Base-by-base conservation (phyloP, 2,329 filamentous ascomycete genomes). In the Thelonectria olida region DNA sequence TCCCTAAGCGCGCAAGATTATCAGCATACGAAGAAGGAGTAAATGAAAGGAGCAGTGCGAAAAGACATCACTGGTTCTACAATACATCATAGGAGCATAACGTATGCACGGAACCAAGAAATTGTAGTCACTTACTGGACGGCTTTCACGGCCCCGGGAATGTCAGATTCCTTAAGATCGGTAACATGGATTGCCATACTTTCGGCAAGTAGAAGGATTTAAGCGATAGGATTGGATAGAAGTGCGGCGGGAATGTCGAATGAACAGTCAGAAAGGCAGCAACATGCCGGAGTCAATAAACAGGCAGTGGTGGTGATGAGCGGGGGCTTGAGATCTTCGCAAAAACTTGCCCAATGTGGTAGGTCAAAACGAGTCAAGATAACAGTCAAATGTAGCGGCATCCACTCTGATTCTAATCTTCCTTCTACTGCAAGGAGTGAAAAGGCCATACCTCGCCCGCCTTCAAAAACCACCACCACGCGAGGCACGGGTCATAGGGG, bases 81-180 rank as follows among this genome's bases (percentile, higher is more conserved):
- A n/a, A n/a, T n/a, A n/a, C n/a, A n/a, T n/a, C n/a, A n/a, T n/a
- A n/a, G n/a, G n/a, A n/a, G 13, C 4, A 2, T 23, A 25, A n/a
- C n/a, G 10, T 3, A 3, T 27, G 42, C 27, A 15, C 5, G 2
- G n/a, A n/a, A n/a, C n/a, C n/a, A n/a, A n/a, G n/a, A n/a, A n/a
- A n/a, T n/a, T n/a, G 58, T 8, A 8, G 1, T 27, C 4, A 62
- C 72, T 61, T 55, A 74, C 73, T 92, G 89, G 48, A 91, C 87
- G 44, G 87, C 89, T 38, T 84, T 82, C 51, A 91, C 85, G 20
- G 87, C 87, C 7, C 84, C 86, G 23, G 88, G 82, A 53, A 91
- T 90, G 66, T 91, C 89, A 49, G 74, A 71, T 66, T 86, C 80
- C 2, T 80, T 81, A 68, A 91, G 82, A 8, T 79, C 81, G 5